Percentiles rank a stretch among this genome's conserved stretches.
phyloP scores from a whole-genome alignment of 257 asterid genomes.

The Paraleonurus japonicus region DNA sequence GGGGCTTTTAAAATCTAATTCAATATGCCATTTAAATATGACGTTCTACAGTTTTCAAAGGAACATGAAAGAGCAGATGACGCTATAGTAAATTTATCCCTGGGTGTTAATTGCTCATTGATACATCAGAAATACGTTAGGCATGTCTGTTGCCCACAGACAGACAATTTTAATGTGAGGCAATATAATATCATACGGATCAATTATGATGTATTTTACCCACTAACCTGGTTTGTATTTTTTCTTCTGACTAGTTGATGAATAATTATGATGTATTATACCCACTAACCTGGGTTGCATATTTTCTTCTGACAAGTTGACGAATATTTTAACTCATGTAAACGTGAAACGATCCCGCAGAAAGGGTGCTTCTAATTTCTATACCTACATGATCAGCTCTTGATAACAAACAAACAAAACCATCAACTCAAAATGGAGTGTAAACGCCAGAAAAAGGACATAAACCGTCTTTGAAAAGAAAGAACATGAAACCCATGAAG shows the following conservation, averaged over 20 bases:
- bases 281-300: too few species aligned
- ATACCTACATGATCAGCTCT: background rate
- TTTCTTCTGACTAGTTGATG: background rate
- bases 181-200: background rate
- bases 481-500: background rate
- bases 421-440: background rate
- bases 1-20: background rate
- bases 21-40: background rate
- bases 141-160: background rate
- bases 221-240: background rate
- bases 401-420: background rate
- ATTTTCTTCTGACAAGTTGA: too few species aligned
- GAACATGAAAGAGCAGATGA: background rate
- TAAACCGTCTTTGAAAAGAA: background rate
- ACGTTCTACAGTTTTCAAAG: background rate
- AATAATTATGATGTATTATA: background rate
- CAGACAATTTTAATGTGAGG: background rate
- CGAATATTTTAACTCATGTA: background rate
- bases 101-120: background rate
- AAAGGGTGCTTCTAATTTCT: background rate
- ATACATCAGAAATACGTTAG: background rate
- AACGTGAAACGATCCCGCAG: background rate
- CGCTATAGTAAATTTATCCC: background rate
- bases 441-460: background rate
- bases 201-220: background rate